These are phyloP conservation scores for Acanthamoeba lenticulata DNA, from an alignment of 208 protist genomes.

Conservation along the genomic window DNA sequence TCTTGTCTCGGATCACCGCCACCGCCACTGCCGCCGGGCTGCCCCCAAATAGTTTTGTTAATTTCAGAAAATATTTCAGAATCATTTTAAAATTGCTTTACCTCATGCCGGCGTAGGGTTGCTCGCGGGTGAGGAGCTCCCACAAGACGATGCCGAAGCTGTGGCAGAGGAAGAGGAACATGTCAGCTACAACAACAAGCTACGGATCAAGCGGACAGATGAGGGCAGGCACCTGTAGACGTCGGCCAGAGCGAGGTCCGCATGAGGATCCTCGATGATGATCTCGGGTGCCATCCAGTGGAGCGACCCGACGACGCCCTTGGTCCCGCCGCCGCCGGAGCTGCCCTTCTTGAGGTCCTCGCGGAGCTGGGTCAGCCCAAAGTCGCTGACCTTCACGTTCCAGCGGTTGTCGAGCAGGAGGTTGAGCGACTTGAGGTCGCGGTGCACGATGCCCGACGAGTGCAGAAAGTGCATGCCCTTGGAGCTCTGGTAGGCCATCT, in stretches of 20 bases:
- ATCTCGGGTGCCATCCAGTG: slow-evolving; percentile 54
- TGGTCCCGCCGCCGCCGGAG: no score
- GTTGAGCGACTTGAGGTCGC: slow-evolving; percentile 57
- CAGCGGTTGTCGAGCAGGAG: slow-evolving; percentile 21
- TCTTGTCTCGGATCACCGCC: neutral
- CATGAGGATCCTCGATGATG: neutral
- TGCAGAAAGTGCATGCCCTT: slow-evolving; percentile 56
- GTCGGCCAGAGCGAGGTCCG: slow-evolving; percentile 30
- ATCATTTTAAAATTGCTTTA: neutral
- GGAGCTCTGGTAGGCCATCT: slow-evolving; percentile 53
- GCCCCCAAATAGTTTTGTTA: neutral
- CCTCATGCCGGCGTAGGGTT: slow-evolving; percentile 31
- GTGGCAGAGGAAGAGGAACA: no score
- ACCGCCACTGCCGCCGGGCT: slow-evolving; percentile 12
- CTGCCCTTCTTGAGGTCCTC: slow-evolving; percentile 1
- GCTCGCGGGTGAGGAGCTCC: neutral
- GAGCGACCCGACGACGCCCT: neutral
- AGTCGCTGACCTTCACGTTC: slow-evolving; percentile 83
- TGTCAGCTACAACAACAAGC: no score
- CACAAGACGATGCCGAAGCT: neutral
- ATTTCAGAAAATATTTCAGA: neutral
- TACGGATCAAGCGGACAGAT: no score
- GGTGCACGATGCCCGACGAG: slow-evolving; percentile 55
- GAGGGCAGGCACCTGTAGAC: no score
- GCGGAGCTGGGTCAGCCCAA: slow-evolving; percentile 74